Base-by-base conservation (phyloP, 306 rosid species). In the Pterocarpus macrocarpus region DNA sequence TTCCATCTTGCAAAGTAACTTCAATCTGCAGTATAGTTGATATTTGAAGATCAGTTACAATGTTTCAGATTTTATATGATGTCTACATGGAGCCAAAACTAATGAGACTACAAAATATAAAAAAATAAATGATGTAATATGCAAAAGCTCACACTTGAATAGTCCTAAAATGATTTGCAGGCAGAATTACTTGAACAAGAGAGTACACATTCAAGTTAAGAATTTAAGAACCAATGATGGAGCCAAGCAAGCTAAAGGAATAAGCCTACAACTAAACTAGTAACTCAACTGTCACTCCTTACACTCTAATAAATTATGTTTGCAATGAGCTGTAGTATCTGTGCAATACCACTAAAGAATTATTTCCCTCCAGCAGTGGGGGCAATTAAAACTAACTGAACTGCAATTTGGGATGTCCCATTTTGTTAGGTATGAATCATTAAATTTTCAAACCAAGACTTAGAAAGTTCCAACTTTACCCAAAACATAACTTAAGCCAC, bases 1-100 rank as follows among this genome's bases (percentile, higher is more conserved):
- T 80, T 53, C 99, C 98, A 83, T 93, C 99, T 90, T 95, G 98
- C 82, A 93, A 80, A 82, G 97, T 90, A 79, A 95, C 90, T 80
- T 89, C 91, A 74, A 95, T 88, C 99, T 95, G 90, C 63, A 73
- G 22, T 71, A 69, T 17, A 41, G 43, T 36, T 49, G 38, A 78
- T 39, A 56, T 55, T 47, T 74, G 30, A 76, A 17, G 73, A 76
- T 81, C 72, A 68, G 58, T 8, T 71, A 72, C 45, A 35, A 72
- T 9, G 13, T 58, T 61, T 43, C 12, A 41, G 10, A 39, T 76
- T 58, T 65, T 13, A 55, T 16, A 3, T 0, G 16, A 79, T 75
- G 56, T 44, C 71, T 52, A 17, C 59, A 11, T 32, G 72, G 38
- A 44, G 71, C 49, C 36, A 36, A 71, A 71, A 52, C 16, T 15